Percentiles rank a stretch among this genome's conserved stretches.
Conservation (phyloP, 345 rosid species). For the Lepidium aucheri region DNA sequence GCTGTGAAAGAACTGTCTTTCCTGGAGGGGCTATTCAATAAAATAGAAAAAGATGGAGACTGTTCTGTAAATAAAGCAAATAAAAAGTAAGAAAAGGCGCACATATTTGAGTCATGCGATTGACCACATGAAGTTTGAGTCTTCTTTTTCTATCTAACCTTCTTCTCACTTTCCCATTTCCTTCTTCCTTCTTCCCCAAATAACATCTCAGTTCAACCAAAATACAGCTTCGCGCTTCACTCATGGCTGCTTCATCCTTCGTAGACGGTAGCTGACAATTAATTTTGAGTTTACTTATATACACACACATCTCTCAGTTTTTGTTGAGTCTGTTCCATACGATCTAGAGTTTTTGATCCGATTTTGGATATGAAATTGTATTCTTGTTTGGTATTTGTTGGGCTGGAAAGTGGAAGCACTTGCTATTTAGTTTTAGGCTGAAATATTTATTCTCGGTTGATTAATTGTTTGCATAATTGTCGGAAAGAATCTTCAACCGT, state of each 20-base stretch:
- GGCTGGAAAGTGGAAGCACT: conserved; percentile 17
- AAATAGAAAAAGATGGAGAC: not conserved
- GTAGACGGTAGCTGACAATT: conserved; percentile 8
- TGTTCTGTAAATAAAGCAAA: not conserved
- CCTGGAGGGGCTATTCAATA: not conserved
- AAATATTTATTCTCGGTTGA: conserved; percentile 9
- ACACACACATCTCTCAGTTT: not conserved
- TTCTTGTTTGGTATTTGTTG: not conserved
- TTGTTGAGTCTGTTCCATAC: not conserved
- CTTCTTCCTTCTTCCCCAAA: not conserved
- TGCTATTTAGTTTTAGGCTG: not conserved
- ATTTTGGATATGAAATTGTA: not conserved
- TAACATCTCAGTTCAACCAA: conserved; percentile 7
- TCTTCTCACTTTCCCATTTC: conserved; percentile 23
- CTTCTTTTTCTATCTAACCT: conserved; percentile 8
- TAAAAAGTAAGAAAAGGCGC: not conserved
- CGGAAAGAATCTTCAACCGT: conserved; percentile 13
- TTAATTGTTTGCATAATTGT: conserved; percentile 13
- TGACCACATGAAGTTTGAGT: conserved; percentile 20
- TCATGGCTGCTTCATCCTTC: conserved; percentile 23
- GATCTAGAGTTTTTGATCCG: conserved; percentile 13
- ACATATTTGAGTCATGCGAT: conserved; percentile 9
- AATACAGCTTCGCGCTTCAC: conserved; percentile 23
- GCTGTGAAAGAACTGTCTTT: conserved; percentile 69
- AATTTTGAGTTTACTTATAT: not conserved